Conservation (phyloP, 306 rosid genomes). For the Rosa chinensis region DNA sequence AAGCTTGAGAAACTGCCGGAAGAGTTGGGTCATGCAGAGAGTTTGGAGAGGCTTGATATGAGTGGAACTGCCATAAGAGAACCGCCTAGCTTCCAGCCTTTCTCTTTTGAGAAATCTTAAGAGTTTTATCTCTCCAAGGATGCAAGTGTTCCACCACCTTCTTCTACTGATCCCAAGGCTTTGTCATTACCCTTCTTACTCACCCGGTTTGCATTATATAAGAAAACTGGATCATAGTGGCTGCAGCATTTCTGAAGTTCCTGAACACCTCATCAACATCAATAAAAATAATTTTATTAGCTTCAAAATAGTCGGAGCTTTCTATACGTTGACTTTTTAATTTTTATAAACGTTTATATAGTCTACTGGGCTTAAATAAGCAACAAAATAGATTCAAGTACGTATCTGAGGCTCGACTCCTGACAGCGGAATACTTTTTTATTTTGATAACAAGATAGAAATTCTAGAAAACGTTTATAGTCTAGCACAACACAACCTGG, state of each 20-base stretch:
- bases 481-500: too few relatives aligned
- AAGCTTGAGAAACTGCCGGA: constrained; percentile 27
- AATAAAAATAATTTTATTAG: too few relatives aligned
- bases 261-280: too few relatives aligned
- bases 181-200: background rate
- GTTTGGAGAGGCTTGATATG: constrained; percentile 29
- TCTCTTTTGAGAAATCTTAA: background rate
- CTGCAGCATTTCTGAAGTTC: background rate
- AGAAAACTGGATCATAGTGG: background rate
- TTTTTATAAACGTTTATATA: too few relatives aligned
- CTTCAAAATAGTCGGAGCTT: too few relatives aligned
- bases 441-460: too few relatives aligned
- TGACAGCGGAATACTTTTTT: too few relatives aligned
- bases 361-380: too few relatives aligned
- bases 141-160: background rate
- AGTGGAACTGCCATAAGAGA: constrained; percentile 20
- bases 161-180: background rate
- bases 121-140: background rate
- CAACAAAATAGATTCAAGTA: too few relatives aligned
- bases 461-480: too few relatives aligned
- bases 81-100: constrained; percentile 18
- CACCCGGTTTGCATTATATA: background rate
- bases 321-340: too few relatives aligned
- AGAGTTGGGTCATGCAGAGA: constrained; percentile 14
- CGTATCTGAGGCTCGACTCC: too few relatives aligned